A percentile compares a stretch with the other conserved stretches of the same genome.
phyloP scores from a whole-genome alignment of 192 early-diverging fungal genomes.

The Entomortierella chlamydospora region DNA sequence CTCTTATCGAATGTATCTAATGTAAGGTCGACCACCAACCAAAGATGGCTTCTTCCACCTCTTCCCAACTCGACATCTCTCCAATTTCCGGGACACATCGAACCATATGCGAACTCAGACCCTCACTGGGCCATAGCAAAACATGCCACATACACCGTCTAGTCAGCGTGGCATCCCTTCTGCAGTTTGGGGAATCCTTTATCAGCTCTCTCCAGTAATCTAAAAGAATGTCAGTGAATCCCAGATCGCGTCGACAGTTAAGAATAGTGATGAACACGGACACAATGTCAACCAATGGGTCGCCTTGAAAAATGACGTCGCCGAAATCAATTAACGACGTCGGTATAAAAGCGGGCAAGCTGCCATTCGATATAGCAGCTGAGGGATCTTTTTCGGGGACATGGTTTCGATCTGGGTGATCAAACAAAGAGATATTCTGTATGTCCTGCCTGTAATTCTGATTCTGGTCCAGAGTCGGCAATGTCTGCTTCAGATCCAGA shows the following conservation, averaged over 20 bases:
- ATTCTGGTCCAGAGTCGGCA: neutral
- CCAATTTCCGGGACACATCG: slow-evolving; percentile 46
- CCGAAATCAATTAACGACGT: slow-evolving; percentile 41
- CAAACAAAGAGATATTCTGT: too few relatives aligned
- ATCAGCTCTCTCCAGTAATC: slow-evolving; percentile 20
- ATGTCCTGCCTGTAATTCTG: neutral
- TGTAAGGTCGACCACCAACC: slow-evolving; percentile 32
- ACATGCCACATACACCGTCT: slow-evolving; percentile 54
- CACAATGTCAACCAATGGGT: slow-evolving; percentile 53
- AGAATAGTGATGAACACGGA: slow-evolving; percentile 48
- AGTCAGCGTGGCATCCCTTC: neutral
- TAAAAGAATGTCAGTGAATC: neutral
- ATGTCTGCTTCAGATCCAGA: neutral
- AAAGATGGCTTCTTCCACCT: slow-evolving; percentile 51
- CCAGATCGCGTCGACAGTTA: slow-evolving; percentile 28
- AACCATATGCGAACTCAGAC: slow-evolving; percentile 32
- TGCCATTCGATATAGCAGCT: neutral
- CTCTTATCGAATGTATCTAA: neutral
- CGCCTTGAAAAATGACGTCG: slow-evolving; percentile 26
- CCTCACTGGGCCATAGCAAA: slow-evolving; percentile 54
- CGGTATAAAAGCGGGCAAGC: slow-evolving; percentile 6
- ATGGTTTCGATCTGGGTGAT: too few relatives aligned
- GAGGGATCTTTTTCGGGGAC: neutral
- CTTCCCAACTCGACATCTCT: slow-evolving; percentile 50
- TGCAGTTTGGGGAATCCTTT: neutral